Evolutionary conservation across 352 stramenopile species (phyloP).

Genomic region (Albugo laibachii): DNA sequence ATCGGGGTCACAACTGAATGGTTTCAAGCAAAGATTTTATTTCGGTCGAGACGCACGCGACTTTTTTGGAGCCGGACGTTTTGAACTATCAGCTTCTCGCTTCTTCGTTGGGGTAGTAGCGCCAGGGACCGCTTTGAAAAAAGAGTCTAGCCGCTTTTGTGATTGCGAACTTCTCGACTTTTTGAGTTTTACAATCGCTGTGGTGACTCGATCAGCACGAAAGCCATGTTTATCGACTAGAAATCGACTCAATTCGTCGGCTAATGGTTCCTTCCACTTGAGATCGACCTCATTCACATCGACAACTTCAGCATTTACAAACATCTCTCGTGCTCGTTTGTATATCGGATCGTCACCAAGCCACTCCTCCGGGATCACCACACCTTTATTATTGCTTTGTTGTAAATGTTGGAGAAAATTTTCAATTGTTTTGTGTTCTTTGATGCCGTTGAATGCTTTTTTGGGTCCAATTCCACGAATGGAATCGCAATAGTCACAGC

Average conservation of each 20-base stretch:
- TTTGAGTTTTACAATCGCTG: constrained; percentile 89
- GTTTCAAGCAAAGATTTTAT: no score
- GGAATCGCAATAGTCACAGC: constrained; percentile 97
- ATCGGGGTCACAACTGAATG: no score
- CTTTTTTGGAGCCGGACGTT: no score
- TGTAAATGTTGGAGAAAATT: constrained; percentile 84
- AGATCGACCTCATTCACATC: constrained; percentile 59
- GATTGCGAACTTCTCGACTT: constrained; percentile 89
- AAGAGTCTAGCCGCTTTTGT: constrained; percentile 93
- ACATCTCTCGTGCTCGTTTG: constrained; percentile 85
- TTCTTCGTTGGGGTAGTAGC: constrained; percentile 19
- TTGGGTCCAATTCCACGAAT: constrained; percentile 96
- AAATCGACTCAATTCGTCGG: constrained; percentile 83
- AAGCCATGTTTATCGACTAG: constrained; percentile 96
- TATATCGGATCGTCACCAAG: constrained; percentile 80
- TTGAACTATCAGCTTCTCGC: constrained; percentile 21
- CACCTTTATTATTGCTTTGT: constrained; percentile 63
- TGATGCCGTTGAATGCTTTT: constrained; percentile 93
- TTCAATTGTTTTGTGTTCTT: constrained; percentile 91
- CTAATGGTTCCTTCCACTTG: constrained; percentile 87
- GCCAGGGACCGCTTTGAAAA: constrained; percentile 82
- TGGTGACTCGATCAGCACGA: constrained; percentile 83
- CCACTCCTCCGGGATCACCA: constrained; percentile 72
- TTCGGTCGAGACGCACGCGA: no score
- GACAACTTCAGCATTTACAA: constrained; percentile 64